These are phyloP conservation scores for Syncephalastrum contaminatum DNA, from an alignment of 371 early-diverging fungal species.

Conservation along the genomic window DNA sequence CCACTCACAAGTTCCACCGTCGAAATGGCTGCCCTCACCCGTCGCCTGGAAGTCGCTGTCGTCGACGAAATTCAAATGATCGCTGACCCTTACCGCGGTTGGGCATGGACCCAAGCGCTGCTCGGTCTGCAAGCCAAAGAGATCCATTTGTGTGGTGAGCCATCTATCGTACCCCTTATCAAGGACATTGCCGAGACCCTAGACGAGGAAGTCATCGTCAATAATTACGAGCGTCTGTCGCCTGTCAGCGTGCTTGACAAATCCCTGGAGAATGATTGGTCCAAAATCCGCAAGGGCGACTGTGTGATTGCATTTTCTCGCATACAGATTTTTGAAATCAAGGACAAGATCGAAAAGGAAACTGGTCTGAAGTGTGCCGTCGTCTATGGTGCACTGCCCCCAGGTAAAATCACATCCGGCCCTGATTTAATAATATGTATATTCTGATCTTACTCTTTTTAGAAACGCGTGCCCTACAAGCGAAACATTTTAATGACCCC, in stretches of 20 bases:
- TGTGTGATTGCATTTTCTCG: conserved; percentile 90
- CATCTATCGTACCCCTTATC: conserved; percentile 82
- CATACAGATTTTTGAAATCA: conserved; percentile 72
- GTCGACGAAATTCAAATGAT: conserved; percentile 98
- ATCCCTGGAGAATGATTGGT: conserved; percentile 58
- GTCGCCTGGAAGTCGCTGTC: conserved; percentile 82
- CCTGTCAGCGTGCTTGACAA: conserved; percentile 54
- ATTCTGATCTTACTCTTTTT: not conserved
- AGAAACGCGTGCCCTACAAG: conserved; percentile 89
- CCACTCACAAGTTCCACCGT: conserved; percentile 76
- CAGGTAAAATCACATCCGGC: conserved; percentile 41
- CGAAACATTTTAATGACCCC: conserved; percentile 87
- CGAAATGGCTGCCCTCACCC: conserved; percentile 81
- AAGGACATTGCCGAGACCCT: conserved; percentile 66
- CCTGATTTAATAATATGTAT: not conserved
- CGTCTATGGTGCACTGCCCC: conserved; percentile 91
- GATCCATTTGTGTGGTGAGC: conserved; percentile 94
- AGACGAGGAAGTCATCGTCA: conserved; percentile 80
- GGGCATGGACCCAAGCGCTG: conserved; percentile 95
- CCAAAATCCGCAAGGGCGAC: conserved; percentile 75
- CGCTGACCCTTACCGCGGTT: conserved; percentile 82
- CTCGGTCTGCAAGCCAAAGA: conserved; percentile 81
- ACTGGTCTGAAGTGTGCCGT: conserved; percentile 86
- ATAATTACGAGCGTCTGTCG: conserved; percentile 79
- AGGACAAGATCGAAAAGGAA: conserved; percentile 71